Evolutionary conservation across 306 rosid genomes (phyloP).

Genomic region (Abrus precatorius): DNA sequence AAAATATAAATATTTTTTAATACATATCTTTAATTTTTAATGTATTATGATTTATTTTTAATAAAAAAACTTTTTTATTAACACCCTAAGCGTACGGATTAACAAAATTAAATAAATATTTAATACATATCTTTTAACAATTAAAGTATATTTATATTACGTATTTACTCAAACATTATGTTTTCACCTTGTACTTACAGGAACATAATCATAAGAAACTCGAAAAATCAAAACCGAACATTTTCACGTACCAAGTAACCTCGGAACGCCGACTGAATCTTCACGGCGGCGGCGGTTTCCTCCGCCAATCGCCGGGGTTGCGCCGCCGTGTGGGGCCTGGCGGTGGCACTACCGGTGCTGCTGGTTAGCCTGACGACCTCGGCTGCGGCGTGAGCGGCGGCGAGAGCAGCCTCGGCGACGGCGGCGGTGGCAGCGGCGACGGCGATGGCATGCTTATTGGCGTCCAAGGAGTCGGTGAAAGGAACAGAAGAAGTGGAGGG

Average conservation of each 20-base stretch:
- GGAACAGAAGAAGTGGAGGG: conserved; percentile 28
- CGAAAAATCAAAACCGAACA: not conserved
- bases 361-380: conserved; percentile 80
- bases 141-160: too few species aligned
- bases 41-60: too few species aligned
- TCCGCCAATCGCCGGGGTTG: conserved; percentile 44
- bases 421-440: conserved; percentile 95
- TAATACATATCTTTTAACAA: too few species aligned
- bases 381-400: conserved; percentile 95
- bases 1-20: too few species aligned
- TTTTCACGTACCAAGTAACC: conserved; percentile 73
- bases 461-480: conserved; percentile 53
- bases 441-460: conserved; percentile 87
- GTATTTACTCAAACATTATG: too few species aligned
- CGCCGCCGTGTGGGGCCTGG: not conserved
- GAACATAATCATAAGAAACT: not conserved
- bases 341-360: not conserved
- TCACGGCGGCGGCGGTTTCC: conserved; percentile 61
- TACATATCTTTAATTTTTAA: too few species aligned
- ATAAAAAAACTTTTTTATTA: too few species aligned
- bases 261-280: conserved; percentile 83
- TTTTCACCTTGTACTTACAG: not conserved
- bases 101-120: too few species aligned
- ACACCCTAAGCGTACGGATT: too few species aligned
- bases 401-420: conserved; percentile 91